These are phyloP conservation scores for Aspergillus texensis DNA, from an alignment of 2,329 filamentous ascomycete genomes.

Conservation along the genomic window DNA sequence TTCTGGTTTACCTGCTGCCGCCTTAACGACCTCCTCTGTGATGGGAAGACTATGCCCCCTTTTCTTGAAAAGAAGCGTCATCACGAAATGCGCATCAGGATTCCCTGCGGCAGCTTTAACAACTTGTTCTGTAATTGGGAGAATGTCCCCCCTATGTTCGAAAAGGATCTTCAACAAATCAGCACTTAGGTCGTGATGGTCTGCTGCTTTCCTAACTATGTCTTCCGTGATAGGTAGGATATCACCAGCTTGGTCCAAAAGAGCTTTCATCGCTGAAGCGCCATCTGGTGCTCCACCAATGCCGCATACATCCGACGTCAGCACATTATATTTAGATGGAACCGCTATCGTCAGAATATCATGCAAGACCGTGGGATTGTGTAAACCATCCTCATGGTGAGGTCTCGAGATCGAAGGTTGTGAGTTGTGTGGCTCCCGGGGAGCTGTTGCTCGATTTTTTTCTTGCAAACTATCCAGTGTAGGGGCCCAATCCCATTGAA, in stretches of 20 bases:
- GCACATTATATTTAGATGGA: not conserved
- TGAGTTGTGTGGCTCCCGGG: fast-evolving
- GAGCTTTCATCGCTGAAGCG: not conserved
- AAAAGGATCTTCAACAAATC: not conserved
- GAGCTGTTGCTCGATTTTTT: not conserved
- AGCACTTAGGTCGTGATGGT: not conserved
- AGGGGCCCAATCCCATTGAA: not conserved
- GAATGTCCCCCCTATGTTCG: not conserved
- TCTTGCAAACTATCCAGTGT: not conserved
- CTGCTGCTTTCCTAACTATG: not conserved
- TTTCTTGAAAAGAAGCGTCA: not conserved
- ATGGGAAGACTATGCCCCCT: not conserved
- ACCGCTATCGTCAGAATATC: not conserved
- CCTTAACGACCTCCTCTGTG: not conserved
- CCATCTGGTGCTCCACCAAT: not conserved
- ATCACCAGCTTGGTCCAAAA: not conserved
- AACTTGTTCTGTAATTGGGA: not conserved
- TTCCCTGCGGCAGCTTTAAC: not conserved
- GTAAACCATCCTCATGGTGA: not conserved
- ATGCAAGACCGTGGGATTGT: not conserved
- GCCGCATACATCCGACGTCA: not conserved
- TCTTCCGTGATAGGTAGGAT: not conserved
- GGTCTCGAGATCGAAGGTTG: fast-evolving
- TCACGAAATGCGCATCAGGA: fast-evolving
- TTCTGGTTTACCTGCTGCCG: not conserved